phyloP scores from a whole-genome alignment of 441 rosid genomes.

The Pelargonium cotyledonis region DNA sequence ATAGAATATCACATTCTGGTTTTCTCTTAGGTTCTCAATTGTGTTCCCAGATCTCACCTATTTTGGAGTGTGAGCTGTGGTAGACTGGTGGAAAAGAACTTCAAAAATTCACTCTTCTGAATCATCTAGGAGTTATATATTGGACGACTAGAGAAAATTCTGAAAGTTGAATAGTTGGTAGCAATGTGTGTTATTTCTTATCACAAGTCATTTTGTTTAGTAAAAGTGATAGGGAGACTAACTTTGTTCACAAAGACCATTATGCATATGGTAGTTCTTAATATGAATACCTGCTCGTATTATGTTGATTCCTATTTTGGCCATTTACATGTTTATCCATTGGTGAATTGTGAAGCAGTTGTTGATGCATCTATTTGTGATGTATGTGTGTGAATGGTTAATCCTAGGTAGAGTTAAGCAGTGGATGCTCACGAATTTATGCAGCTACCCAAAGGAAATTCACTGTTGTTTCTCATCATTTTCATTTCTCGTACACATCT shows the following conservation, averaged over 20 bases:
- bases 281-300: background rate
- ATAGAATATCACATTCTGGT: background rate
- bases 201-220: slow-evolving; percentile 2
- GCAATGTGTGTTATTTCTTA: background rate
- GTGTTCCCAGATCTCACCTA: background rate
- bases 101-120: no score
- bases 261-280: background rate
- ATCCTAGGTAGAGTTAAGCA: background rate
- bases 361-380: background rate
- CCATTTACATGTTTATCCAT: background rate
- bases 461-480: slow-evolving; percentile 10
- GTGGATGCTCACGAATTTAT: slow-evolving; percentile 5
- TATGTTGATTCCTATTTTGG: background rate
- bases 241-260: background rate
- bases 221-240: background rate
- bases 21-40: background rate
- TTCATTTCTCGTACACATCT: slow-evolving; percentile 7
- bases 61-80: slow-evolving; percentile 3
- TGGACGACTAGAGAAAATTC: background rate
- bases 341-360: background rate
- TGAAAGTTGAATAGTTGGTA: background rate
- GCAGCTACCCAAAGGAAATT: background rate
- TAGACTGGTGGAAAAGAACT: no score
- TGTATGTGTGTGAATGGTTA: background rate
- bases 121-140: no score